These are phyloP conservation scores for Amanita rubescens DNA, from an alignment of 768 basidiomycete species.

Conservation along the genomic window DNA sequence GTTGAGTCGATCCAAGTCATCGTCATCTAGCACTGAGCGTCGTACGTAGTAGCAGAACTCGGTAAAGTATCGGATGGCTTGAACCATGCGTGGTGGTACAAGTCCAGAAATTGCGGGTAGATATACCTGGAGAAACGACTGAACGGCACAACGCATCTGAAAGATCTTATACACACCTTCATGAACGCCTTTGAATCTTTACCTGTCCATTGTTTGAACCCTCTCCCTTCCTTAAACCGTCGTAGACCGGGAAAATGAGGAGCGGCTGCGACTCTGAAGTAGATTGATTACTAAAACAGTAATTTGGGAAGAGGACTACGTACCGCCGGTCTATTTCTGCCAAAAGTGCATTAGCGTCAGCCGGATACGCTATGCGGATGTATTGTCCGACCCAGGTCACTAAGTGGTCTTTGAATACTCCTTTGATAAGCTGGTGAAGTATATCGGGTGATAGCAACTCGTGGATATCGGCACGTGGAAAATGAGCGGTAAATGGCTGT, in stretches of 20 bases:
- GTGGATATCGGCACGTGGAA: slow-evolving; percentile 23
- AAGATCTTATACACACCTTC: slow-evolving; percentile 27
- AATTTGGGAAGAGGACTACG: too few species aligned
- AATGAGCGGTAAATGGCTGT: neutral
- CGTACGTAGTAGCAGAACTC: slow-evolving; percentile 27
- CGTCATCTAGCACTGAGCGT: slow-evolving; percentile 10
- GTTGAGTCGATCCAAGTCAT: slow-evolving; percentile 13
- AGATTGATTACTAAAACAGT: neutral
- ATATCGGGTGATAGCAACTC: slow-evolving; percentile 23
- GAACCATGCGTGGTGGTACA: slow-evolving; percentile 19
- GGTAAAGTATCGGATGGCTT: slow-evolving; percentile 16
- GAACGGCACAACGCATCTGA: too few species aligned
- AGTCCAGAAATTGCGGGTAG: slow-evolving; percentile 21
- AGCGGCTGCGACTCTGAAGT: slow-evolving; percentile 12
- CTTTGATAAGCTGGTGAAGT: slow-evolving; percentile 29
- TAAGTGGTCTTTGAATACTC: slow-evolving; percentile 31
- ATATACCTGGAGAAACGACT: slow-evolving; percentile 20
- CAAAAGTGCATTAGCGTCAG: neutral
- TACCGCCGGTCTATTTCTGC: neutral
- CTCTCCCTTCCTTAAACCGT: slow-evolving; percentile 23
- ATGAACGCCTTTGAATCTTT: slow-evolving; percentile 32
- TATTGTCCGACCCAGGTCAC: slow-evolving; percentile 25
- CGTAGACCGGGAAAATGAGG: slow-evolving; percentile 20
- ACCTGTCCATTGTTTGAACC: too few species aligned
- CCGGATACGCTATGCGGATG: slow-evolving; percentile 13